Conservation (phyloP, 208 protist species). For the Eutreptiella sp. region DNA sequence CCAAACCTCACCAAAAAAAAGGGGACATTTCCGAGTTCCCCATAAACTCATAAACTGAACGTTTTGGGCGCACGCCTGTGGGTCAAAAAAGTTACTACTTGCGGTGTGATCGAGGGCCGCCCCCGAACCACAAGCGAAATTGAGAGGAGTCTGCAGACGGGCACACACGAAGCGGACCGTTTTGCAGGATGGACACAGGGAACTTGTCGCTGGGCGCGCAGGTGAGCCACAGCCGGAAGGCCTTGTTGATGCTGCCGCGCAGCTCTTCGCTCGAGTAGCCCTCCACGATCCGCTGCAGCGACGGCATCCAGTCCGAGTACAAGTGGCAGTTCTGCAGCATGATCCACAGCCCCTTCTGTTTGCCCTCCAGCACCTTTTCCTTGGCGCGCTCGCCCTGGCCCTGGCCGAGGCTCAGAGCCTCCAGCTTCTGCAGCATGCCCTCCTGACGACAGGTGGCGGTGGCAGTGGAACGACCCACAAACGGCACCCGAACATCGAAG, state of each 20-base stretch:
- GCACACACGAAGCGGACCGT: too few species aligned
- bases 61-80: too few species aligned
- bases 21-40: too few species aligned
- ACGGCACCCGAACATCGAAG: too few species aligned
- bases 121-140: too few species aligned
- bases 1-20: too few species aligned
- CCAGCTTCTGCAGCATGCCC: slow-evolving; percentile 70
- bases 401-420: slow-evolving; percentile 89
- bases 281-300: slow-evolving; percentile 81
- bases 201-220: slow-evolving; percentile 91
- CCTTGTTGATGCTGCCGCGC: slow-evolving; percentile 69
- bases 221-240: slow-evolving; percentile 97
- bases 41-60: too few species aligned
- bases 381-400: slow-evolving; percentile 84
- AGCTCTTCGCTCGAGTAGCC: slow-evolving; percentile 72
- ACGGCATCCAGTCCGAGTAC: slow-evolving; percentile 86
- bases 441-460: too few species aligned
- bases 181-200: slow-evolving; percentile 94
- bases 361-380: slow-evolving; percentile 75
- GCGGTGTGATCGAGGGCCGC: too few species aligned
- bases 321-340: slow-evolving; percentile 93
- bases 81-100: too few species aligned
- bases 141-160: too few species aligned
- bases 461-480: too few species aligned
- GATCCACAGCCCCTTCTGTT: slow-evolving; percentile 79